Evolutionary conservation across 257 asterid species (phyloP).

Genomic region (Misopates orontium): DNA sequence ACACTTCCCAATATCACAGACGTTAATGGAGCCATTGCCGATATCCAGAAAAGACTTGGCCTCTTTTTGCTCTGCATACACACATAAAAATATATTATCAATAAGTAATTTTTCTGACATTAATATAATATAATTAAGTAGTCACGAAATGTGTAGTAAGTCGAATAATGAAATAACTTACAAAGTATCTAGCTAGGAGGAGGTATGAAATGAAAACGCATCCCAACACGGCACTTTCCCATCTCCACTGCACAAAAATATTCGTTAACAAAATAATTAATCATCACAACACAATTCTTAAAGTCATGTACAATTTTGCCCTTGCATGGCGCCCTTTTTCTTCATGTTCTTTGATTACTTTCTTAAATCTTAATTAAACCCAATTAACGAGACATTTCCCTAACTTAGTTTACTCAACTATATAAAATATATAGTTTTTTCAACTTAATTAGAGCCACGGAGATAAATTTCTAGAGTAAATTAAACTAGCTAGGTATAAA

Average conservation of each 20-base stretch:
- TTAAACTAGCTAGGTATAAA: no score
- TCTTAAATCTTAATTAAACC: background rate
- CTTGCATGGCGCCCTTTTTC: background rate
- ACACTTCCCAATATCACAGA: slow-evolving; percentile 80
- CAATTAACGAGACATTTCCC: no score
- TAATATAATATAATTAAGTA: background rate
- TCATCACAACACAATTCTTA: background rate
- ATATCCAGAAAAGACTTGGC: slow-evolving; percentile 79
- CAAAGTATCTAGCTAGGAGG: slow-evolving; percentile 67
- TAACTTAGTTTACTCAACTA: no score
- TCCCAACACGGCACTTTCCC: slow-evolving; percentile 96
- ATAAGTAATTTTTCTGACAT: background rate
- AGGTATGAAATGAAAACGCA: slow-evolving; percentile 85
- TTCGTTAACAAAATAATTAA: background rate
- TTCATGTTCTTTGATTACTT: background rate
- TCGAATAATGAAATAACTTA: slow-evolving; percentile 39
- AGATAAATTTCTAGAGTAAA: no score
- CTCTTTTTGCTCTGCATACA: slow-evolving; percentile 75
- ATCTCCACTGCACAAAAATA: slow-evolving; percentile 78
- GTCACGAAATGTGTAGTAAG: background rate
- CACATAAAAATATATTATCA: no score
- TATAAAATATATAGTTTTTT: no score
- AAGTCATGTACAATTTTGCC: background rate
- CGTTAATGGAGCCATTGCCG: slow-evolving; percentile 89
- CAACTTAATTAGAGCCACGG: no score